Conservation (phyloP, 1,139 yeast species). For the Yamadazyma dushanensis region DNA sequence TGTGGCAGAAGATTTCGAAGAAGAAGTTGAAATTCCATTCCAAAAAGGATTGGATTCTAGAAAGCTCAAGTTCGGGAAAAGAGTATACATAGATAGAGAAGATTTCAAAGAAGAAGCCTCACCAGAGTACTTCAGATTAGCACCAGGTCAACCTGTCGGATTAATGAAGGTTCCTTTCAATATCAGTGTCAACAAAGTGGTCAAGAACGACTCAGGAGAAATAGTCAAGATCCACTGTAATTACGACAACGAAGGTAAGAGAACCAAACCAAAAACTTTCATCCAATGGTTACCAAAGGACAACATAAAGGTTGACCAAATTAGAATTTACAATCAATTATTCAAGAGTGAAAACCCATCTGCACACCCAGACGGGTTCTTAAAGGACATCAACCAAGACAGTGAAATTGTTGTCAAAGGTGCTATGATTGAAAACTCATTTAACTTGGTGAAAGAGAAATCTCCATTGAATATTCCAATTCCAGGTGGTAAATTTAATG, state of each 20-base stretch:
- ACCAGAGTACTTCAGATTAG: constrained; percentile 78
- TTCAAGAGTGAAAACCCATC: constrained; percentile 92
- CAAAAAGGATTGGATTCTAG: constrained; percentile 77
- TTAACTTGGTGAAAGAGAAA: constrained; percentile 61
- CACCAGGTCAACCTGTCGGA: constrained; percentile 96
- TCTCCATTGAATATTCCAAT: constrained; percentile 78
- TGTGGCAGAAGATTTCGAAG: constrained; percentile 71
- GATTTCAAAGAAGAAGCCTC: constrained; percentile 72
- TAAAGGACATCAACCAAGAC: constrained; percentile 77
- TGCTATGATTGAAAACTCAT: constrained; percentile 80
- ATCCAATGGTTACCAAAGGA: constrained; percentile 94
- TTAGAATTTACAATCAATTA: constrained; percentile 83
- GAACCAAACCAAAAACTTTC: constrained; percentile 83
- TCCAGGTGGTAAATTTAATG: constrained; percentile 68
- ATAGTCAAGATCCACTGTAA: constrained; percentile 73
- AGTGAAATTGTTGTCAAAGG: constrained; percentile 67
- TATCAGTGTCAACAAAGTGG: constrained; percentile 69
- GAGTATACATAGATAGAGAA: constrained; percentile 77
- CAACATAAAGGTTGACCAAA: constrained; percentile 62
- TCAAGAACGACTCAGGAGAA: constrained; percentile 62
- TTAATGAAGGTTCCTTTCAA: constrained; percentile 87
- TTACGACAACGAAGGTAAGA: constrained; percentile 62
- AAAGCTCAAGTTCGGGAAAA: constrained; percentile 72
- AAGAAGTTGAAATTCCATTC: constrained; percentile 76
- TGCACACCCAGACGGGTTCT: constrained; percentile 82